Conservation (phyloP, 1,139 yeast species). For the Petasospora rhodanensis region DNA sequence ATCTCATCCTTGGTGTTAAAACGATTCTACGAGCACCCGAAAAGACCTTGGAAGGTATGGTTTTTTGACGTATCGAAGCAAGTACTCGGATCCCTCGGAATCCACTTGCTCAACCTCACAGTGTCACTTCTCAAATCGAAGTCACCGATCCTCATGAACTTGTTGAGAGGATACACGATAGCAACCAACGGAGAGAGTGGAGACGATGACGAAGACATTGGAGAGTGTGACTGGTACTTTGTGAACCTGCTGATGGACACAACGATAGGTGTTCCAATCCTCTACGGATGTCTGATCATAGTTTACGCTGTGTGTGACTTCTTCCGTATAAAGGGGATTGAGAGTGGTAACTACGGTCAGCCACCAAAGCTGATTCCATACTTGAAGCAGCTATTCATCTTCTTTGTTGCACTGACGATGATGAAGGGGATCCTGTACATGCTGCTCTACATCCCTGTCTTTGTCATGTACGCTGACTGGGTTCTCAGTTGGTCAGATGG, state of each 20-base stretch:
- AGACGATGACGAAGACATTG: constrained; percentile 33
- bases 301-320: constrained; percentile 46
- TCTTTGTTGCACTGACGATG: constrained; percentile 49
- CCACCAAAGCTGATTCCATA: constrained; percentile 67
- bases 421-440: constrained; percentile 57
- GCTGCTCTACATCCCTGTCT: constrained; percentile 53
- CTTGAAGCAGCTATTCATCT: constrained; percentile 67
- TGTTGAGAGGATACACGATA: too few species aligned
- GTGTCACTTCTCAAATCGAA: constrained; percentile 54
- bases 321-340: constrained; percentile 52
- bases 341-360: constrained; percentile 79
- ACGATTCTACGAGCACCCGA: constrained; percentile 73
- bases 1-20: constrained; percentile 70
- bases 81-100: constrained; percentile 77
- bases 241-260: constrained; percentile 85
- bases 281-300: constrained; percentile 49
- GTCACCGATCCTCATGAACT: too few species aligned
- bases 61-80: constrained; percentile 86
- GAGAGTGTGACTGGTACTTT: constrained; percentile 91
- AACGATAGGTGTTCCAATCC: constrained; percentile 87
- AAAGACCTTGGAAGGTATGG: constrained; percentile 90
- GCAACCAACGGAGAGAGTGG: constrained; percentile 8
- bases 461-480: constrained; percentile 54
- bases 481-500: constrained; percentile 73
- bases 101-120: constrained; percentile 75